phyloP scores from a whole-genome alignment of 192 early-diverging fungal genomes.

The Lobosporangium transversale region DNA sequence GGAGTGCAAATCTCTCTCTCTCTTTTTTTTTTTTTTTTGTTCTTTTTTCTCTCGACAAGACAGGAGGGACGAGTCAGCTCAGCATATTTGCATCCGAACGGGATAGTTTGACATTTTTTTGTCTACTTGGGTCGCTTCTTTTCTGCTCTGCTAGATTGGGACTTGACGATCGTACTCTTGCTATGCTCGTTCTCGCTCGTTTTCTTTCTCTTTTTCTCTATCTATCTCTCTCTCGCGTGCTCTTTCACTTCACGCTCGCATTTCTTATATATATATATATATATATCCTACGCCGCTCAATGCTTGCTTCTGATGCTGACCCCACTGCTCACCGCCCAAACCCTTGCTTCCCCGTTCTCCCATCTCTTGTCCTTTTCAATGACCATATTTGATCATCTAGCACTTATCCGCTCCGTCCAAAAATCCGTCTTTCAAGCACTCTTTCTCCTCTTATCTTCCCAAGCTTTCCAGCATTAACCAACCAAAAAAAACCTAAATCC shows the following conservation, averaged over 20 bases:
- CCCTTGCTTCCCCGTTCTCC: conserved; percentile 16
- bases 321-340: conserved; percentile 41
- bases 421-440: conserved; percentile 27
- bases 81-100: too few species aligned
- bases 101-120: too few species aligned
- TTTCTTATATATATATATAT: not conserved
- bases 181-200: not conserved
- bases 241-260: conserved; percentile 1
- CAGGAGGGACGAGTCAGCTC: too few species aligned
- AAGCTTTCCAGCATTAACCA: not conserved
- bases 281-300: conserved; percentile 9
- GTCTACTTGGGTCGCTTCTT: too few species aligned
- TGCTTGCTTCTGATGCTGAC: conserved; percentile 25
- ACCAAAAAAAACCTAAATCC: too few species aligned
- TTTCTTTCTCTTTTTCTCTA: not conserved
- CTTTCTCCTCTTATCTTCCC: too few species aligned
- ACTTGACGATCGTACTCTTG: too few species aligned
- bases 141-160: too few species aligned
- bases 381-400: conserved; percentile 3
- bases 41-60: too few species aligned
- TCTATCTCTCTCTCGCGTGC: not conserved
- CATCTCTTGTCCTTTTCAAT: conserved; percentile 1
- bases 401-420: conserved; percentile 7
- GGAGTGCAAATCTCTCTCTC: too few species aligned
- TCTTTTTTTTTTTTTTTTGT: too few species aligned